phyloP scores from a whole-genome alignment of 768 basidiomycete species.

The Xerocomus spinulosus region DNA sequence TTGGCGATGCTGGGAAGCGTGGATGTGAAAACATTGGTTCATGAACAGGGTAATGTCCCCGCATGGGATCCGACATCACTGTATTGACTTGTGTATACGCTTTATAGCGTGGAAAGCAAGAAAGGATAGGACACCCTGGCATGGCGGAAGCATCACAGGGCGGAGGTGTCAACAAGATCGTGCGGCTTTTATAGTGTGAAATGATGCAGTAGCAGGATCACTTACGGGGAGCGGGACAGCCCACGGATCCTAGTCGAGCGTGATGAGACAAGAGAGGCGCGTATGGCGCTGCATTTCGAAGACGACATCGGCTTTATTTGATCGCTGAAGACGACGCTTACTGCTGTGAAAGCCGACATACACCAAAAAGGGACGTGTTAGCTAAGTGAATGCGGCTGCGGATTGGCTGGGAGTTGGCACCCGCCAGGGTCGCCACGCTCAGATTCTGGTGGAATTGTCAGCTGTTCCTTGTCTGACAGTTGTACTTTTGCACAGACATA shows the following conservation, averaged over 20 bases:
- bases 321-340: no score
- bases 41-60: constrained; percentile 13
- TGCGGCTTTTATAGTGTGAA: constrained; percentile 24
- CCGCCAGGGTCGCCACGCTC: no score
- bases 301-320: constrained; percentile 29
- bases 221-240: constrained; percentile 19
- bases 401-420: background rate
- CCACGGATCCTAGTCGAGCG: constrained; percentile 26
- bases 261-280: constrained; percentile 14
- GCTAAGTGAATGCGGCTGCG: background rate
- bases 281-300: constrained; percentile 17
- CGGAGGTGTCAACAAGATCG: background rate
- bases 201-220: background rate
- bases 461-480: no score
- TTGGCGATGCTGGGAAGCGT: constrained; percentile 10
- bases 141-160: constrained; percentile 17
- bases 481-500: no score
- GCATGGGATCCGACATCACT: constrained; percentile 28
- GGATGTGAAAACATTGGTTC: constrained; percentile 13
- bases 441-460: no score
- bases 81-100: constrained; percentile 32
- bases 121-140: constrained; percentile 29
- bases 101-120: constrained; percentile 32
- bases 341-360: constrained; percentile 7
- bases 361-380: constrained; percentile 10